These are phyloP conservation scores for Rhizopogon roseolus DNA, from an alignment of 768 basidiomycete species.

Conservation along the genomic window DNA sequence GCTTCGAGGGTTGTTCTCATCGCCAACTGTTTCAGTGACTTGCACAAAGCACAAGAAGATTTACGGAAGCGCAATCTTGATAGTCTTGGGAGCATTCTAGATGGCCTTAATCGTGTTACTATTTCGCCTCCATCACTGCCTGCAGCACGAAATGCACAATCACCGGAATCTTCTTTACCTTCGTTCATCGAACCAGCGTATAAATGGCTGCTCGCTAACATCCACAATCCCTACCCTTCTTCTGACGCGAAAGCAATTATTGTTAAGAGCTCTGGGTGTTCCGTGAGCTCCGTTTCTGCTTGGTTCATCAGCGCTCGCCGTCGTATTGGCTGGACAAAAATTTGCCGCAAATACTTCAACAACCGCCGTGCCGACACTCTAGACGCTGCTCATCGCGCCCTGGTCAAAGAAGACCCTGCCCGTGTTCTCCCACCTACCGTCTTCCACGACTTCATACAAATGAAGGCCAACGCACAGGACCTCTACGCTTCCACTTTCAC, in stretches of 20 bases:
- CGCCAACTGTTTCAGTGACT: background rate
- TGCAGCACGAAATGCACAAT: background rate
- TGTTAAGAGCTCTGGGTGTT: constrained; percentile 16
- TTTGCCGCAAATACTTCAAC: constrained; percentile 27
- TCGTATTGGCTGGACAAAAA: constrained; percentile 48
- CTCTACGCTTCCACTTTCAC: constrained; percentile 24
- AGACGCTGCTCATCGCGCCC: constrained; percentile 22
- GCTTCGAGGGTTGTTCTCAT: background rate
- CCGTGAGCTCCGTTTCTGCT: constrained; percentile 28
- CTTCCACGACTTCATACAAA: constrained; percentile 19
- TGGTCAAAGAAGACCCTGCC: constrained; percentile 12
- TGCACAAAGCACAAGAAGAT: background rate
- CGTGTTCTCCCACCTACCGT: constrained; percentile 7
- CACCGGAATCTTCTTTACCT: background rate
- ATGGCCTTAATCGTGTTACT: background rate
- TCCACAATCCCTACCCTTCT: constrained; percentile 51
- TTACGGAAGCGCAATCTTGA: background rate
- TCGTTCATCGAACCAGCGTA: constrained; percentile 18
- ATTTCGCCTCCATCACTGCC: background rate
- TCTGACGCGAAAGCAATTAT: constrained; percentile 23
- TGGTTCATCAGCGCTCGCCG: constrained; percentile 49
- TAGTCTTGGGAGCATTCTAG: background rate
- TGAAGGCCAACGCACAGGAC: constrained; percentile 22
- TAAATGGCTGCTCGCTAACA: constrained; percentile 39
- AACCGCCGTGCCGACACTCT: constrained; percentile 18